These are phyloP conservation scores for Elsinoe necatrix DNA, from an alignment of 2,329 filamentous ascomycete species.

Conservation along the genomic window DNA sequence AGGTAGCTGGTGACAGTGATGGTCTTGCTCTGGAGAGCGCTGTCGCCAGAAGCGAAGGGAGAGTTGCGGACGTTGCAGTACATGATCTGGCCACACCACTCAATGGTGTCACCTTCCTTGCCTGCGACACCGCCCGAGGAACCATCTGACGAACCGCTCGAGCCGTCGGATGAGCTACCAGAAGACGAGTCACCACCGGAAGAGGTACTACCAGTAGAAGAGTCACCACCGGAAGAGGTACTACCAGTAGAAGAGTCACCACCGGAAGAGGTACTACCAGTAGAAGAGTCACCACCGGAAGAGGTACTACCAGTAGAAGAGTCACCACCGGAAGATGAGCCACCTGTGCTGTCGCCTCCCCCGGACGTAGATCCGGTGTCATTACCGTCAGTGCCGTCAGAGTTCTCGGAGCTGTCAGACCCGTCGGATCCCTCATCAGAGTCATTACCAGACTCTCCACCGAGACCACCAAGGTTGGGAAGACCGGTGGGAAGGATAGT, in stretches of 20 bases:
- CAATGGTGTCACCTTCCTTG: conserved; percentile 3
- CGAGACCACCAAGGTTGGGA: neutral
- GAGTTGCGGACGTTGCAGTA: conserved; percentile 12
- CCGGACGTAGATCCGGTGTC: neutral
- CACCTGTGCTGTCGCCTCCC: neutral
- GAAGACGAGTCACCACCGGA: neutral
- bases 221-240: neutral
- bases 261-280: neutral
- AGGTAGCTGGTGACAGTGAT: conserved; percentile 12
- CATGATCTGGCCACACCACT: conserved; percentile 4
- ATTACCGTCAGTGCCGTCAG: neutral
- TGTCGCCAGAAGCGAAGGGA: conserved; percentile 8
- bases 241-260: neutral
- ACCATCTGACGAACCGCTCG: neutral
- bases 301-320: neutral
- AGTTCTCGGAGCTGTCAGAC: neutral
- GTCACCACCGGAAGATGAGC: neutral
- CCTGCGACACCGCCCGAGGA: neutral
- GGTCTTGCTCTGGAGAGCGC: conserved; percentile 3
- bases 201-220: neutral
- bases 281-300: neutral
- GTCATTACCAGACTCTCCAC: neutral
- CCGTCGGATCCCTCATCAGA: neutral
- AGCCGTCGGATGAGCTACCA: neutral
- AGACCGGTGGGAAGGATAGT: neutral